These are phyloP conservation scores for Debaryomyces nepalensis DNA, from an alignment of 1,139 yeast species.

Conservation along the genomic window DNA sequence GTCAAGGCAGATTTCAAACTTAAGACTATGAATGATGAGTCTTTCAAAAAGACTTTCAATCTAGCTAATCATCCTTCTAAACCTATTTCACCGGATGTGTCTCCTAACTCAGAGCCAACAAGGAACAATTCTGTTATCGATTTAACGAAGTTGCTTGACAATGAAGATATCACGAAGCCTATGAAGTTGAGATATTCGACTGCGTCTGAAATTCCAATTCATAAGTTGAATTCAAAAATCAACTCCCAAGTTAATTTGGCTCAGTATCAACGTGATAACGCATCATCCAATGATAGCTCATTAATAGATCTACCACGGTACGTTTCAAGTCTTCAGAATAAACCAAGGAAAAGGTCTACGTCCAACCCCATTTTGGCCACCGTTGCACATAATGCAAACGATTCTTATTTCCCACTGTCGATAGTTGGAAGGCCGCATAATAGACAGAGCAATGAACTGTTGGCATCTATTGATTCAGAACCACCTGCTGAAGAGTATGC, in stretches of 20 bases:
- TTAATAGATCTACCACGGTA: slow-evolving; percentile 35
- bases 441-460: slow-evolving; percentile 18
- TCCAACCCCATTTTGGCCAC: slow-evolving; percentile 25
- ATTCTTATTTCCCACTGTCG: slow-evolving; percentile 37
- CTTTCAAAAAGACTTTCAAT: slow-evolving; percentile 40
- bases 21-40: slow-evolving; percentile 45
- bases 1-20: slow-evolving; percentile 42
- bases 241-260: slow-evolving; percentile 44
- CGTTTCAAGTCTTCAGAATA: slow-evolving; percentile 15
- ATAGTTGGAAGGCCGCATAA: slow-evolving; percentile 22
- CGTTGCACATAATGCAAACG: slow-evolving; percentile 26
- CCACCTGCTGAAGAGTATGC: slow-evolving; percentile 19
- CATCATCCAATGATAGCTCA: slow-evolving; percentile 33
- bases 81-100: slow-evolving; percentile 50
- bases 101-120: slow-evolving; percentile 51
- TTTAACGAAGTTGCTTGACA: slow-evolving; percentile 40
- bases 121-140: slow-evolving; percentile 50
- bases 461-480: slow-evolving; percentile 22
- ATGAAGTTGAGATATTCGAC: slow-evolving; percentile 46
- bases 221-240: slow-evolving; percentile 44
- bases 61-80: slow-evolving; percentile 37
- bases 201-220: slow-evolving; percentile 47
- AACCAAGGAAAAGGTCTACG: slow-evolving; percentile 17
- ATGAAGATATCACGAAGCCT: slow-evolving; percentile 46
- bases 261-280: slow-evolving; percentile 31